Percentiles rank a stretch among this genome's conserved stretches.
These are phyloP conservation scores for Tephrocybe rancida DNA, from an alignment of 768 basidiomycete species.

Conservation along the genomic window DNA sequence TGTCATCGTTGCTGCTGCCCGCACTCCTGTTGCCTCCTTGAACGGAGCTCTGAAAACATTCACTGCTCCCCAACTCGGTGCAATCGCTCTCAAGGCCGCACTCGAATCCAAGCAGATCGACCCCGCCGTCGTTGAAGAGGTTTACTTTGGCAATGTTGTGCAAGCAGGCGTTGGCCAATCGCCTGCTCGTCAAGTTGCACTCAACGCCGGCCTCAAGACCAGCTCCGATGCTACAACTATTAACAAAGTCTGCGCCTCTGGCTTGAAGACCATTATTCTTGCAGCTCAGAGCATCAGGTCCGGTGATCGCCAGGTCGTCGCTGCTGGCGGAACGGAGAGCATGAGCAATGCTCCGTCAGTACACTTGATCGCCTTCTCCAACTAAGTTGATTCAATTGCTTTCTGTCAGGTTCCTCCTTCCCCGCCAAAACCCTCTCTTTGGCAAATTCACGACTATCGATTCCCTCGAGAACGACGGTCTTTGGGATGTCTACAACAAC, in stretches of 20 bases:
- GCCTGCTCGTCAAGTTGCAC: slow-evolving; percentile 97
- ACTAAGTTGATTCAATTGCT: not conserved
- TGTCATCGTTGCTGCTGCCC: slow-evolving; percentile 91
- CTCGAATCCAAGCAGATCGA: slow-evolving; percentile 79
- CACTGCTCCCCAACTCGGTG: slow-evolving; percentile 90
- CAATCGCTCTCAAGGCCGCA: slow-evolving; percentile 88
- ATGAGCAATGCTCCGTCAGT: slow-evolving; percentile 99
- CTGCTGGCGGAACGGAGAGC: slow-evolving; percentile 98
- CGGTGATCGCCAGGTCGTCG: slow-evolving; percentile 85
- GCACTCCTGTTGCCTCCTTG: slow-evolving; percentile 93
- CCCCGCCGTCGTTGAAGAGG: slow-evolving; percentile 86
- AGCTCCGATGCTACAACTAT: slow-evolving; percentile 96
- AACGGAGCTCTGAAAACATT: slow-evolving; percentile 88
- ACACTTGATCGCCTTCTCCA: not conserved
- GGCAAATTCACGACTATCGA: slow-evolving; percentile 90
- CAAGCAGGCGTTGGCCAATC: slow-evolving; percentile 98
- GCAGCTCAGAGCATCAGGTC: slow-evolving; percentile 89
- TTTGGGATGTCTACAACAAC: slow-evolving; percentile 97
- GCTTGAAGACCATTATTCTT: slow-evolving; percentile 94
- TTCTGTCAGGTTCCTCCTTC: slow-evolving; percentile 68
- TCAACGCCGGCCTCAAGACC: slow-evolving; percentile 80
- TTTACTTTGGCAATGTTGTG: slow-evolving; percentile 97
- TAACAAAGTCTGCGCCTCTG: slow-evolving; percentile 99
- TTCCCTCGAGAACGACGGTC: slow-evolving; percentile 89
- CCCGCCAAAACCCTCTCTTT: slow-evolving; percentile 80